Percentiles rank a stretch among this genome's conserved stretches.
phyloP scores from a whole-genome alignment of 2,329 filamentous ascomycete species.

The Neopestalotiopsis clavispora region DNA sequence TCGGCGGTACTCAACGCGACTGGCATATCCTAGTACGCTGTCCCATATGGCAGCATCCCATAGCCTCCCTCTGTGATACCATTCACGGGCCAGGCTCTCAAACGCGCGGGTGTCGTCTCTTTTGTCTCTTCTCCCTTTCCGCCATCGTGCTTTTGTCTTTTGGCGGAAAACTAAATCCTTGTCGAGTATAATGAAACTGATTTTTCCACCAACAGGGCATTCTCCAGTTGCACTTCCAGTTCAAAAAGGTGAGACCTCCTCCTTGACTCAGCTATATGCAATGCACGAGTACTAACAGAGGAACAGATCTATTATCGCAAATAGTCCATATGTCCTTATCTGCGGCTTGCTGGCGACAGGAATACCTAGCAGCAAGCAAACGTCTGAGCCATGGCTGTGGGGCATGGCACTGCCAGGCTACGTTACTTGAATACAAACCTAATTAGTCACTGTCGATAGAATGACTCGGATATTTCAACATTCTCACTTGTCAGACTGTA shows the following conservation, averaged over 20 bases:
- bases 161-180: conserved; percentile 19
- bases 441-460: not conserved
- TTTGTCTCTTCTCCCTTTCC: conserved; percentile 21
- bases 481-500: conserved; percentile 26
- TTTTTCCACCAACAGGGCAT: conserved; percentile 69
- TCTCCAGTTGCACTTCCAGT: conserved; percentile 95
- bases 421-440: not conserved
- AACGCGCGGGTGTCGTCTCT: conserved; percentile 21
- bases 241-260: conserved; percentile 78
- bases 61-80: conserved; percentile 23
- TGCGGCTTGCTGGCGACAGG: not conserved
- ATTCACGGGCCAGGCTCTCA: conserved; percentile 17
- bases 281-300: conserved; percentile 24
- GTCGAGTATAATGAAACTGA: conserved; percentile 29
- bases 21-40: not conserved
- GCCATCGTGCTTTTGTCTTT: conserved; percentile 17
- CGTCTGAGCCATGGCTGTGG: not conserved
- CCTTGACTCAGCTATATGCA: not conserved
- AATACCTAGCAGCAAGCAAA: conserved; percentile 3
- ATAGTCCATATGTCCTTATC: conserved; percentile 22
- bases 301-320: conserved; percentile 47
- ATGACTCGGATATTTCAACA: conserved; percentile 19
- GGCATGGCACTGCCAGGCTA: not conserved
- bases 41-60: conserved; percentile 13
- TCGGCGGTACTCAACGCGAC: not conserved